Percentiles rank a stretch among this genome's conserved stretches.
phyloP scores from a whole-genome alignment of 768 basidiomycete genomes.

The Serendipita sp. region DNA sequence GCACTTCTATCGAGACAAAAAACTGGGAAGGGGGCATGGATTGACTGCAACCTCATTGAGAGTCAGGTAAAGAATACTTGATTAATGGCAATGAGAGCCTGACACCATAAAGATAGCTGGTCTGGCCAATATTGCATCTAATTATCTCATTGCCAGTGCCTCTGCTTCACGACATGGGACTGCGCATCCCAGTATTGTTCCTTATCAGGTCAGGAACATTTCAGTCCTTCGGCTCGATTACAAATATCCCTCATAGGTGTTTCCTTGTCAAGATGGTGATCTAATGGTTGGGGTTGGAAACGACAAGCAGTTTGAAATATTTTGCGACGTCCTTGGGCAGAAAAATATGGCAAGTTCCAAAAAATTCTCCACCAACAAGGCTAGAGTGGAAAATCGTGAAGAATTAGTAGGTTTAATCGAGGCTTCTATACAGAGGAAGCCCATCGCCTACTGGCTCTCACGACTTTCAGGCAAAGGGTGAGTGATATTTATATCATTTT shows the following conservation, averaged over 20 bases:
- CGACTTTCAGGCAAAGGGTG: constrained; percentile 45
- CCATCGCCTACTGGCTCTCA: constrained; percentile 60
- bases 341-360: constrained; percentile 44
- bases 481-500: constrained; percentile 30
- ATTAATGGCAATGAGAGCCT: background rate
- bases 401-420: constrained; percentile 57
- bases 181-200: constrained; percentile 83
- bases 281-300: constrained; percentile 92
- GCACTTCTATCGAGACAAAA: constrained; percentile 65
- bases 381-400: constrained; percentile 58
- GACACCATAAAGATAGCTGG: constrained; percentile 52
- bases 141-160: constrained; percentile 74
- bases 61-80: constrained; percentile 42
- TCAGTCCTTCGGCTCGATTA: background rate
- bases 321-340: constrained; percentile 46
- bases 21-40: constrained; percentile 78
- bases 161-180: constrained; percentile 84
- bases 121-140: constrained; percentile 82
- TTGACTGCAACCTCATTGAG: constrained; percentile 88
- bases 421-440: constrained; percentile 35
- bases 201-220: constrained; percentile 48
- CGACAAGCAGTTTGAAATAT: constrained; percentile 64
- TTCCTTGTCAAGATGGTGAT: constrained; percentile 73
- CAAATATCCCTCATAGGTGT: constrained; percentile 21
- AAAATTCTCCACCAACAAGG: constrained; percentile 56